Evolutionary conservation across 2,329 filamentous ascomycete species (phyloP), one percentile per base, ranked within the genome.

Genomic region (Endoconidiophora polonica): DNA sequence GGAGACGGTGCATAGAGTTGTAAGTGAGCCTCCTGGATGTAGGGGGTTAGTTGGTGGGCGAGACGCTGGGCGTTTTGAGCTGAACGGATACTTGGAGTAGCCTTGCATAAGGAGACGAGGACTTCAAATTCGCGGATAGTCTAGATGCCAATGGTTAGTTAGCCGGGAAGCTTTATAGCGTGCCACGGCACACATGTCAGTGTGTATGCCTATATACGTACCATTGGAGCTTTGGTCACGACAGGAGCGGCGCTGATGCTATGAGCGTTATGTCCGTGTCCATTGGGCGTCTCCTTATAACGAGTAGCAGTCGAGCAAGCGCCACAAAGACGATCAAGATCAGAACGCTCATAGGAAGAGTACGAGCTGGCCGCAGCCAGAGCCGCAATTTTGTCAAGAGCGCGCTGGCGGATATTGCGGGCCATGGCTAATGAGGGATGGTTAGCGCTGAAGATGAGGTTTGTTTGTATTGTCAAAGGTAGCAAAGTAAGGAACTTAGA

Each of bases 71-170:
- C 88, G 60, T 83, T 82, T 54, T 85, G 77, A 40, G 69, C 64
- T 43, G 77, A 79, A 48, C 79, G 73, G 23, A 96, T 72, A 22
- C 78, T 74, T 3, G 86, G 82, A 3, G 88, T 86, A 48, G 90
- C 86, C 66, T 88, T 90, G 70, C 90, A 96, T 23, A 98, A 72
- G 41, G 91, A 86, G 23, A 96, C 68, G 23, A 98, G 73, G 48
- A 94, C 84, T 63, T 98, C 90, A 57, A 94, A 81, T 69, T 98
- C 93, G 59, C 85, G 81, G 49, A 88, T 78, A 48, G 81, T 85
- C 86, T 93, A 61, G 20, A n/a, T 22, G 20, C n/a, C 20, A 16
- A 44, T 24, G 29, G 18, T 4, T 3, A n/a, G 43, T 24, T 46
- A 38, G 45, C 40, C 20, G 37, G 14, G 12, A 20, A 33, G 3